Base-by-base conservation (phyloP, 2,329 filamentous ascomycete genomes). In the Rhynchosporium secalis region DNA sequence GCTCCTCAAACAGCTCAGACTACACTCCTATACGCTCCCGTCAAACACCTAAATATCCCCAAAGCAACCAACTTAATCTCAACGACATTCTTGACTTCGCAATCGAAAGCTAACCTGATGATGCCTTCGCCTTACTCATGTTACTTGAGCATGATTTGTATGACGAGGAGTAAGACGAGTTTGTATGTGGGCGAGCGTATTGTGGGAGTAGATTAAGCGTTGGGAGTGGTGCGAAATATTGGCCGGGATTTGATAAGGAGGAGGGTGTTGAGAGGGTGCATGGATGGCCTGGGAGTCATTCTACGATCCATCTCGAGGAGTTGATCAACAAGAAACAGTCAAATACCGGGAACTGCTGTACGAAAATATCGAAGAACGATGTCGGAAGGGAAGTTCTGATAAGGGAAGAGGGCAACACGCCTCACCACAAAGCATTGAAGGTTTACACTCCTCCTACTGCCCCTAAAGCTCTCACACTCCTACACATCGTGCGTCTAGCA, bases 251-350 rank as follows among this genome's bases (percentile, higher is more conserved):
- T 28, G 78, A 80, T 15, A 69, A 76, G 3, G 62, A 73, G 2
- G 77, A 72, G 0, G 67, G 63, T 1, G 58, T 72, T 3, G 65
- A 65, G 4, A 58, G 68, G 29, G 69, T 71, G 1, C 87, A 91
- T 72, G 79, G 80, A 65, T 91, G 87, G 88, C 87, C 87, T 0
- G 78, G 81, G 3, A 84, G 82, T 5, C 87, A 90, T 72, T 90
- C 86, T 68, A 75, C 74, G 43, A 66, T 66, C 0, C 87, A 82
- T 63, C 73, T 86, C 0, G 75, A 81, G 2, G 61, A 61, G 0
- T 65, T 77, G 6, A 80, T 78, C 62, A 65, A 52, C 62, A 65
- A 58, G 5, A 46, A 63, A 12, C 33, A 58, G 40, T 3, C 13
- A 3, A n/a, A n/a, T 4, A 40, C 12, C 7, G 47, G 28, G 9